These are phyloP conservation scores for Zygoascus flipseniorum DNA, from an alignment of 805 yeast species.

Conservation along the genomic window DNA sequence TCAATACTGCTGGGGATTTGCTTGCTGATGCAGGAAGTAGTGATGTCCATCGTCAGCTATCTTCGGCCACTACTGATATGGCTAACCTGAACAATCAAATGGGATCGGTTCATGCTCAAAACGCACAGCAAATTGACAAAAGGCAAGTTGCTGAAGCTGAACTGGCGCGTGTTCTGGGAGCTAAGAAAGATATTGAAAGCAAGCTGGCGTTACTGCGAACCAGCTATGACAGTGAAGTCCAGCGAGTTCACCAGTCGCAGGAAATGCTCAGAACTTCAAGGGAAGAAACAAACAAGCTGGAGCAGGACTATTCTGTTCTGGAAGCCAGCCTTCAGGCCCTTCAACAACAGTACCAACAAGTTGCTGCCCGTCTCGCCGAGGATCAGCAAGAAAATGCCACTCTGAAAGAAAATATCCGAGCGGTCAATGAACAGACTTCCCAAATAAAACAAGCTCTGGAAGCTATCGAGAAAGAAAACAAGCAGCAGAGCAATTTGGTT, in stretches of 20 bases:
- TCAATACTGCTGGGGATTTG: constrained; percentile 32
- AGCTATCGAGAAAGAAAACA: constrained; percentile 43
- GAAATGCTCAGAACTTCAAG: constrained; percentile 47
- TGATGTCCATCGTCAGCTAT: constrained; percentile 56
- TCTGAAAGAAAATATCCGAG: constrained; percentile 60
- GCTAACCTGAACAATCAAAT: constrained; percentile 84
- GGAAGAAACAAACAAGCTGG: constrained; percentile 58
- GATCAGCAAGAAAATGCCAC: constrained; percentile 60
- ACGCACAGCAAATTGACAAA: constrained; percentile 59
- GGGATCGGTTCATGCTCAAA: constrained; percentile 67
- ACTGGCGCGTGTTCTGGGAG: constrained; percentile 52
- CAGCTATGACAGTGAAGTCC: constrained; percentile 70
- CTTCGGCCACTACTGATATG: constrained; percentile 74
- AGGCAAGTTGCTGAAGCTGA: constrained; percentile 71
- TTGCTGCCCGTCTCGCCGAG: constrained; percentile 52
- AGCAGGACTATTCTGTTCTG: constrained; percentile 62
- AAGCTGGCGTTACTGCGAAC: constrained; percentile 59
- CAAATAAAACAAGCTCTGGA: constrained; percentile 51
- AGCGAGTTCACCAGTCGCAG: constrained; percentile 68
- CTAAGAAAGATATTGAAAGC: constrained; percentile 64
- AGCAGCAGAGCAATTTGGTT: constrained; percentile 53
- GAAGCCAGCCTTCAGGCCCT: constrained; percentile 73
- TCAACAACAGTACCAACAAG: constrained; percentile 52
- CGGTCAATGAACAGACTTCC: constrained; percentile 56
- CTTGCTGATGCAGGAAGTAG: constrained; percentile 41